These are phyloP conservation scores for Ophiocordyceps australis DNA, from an alignment of 2,329 filamentous ascomycete genomes.

Conservation along the genomic window DNA sequence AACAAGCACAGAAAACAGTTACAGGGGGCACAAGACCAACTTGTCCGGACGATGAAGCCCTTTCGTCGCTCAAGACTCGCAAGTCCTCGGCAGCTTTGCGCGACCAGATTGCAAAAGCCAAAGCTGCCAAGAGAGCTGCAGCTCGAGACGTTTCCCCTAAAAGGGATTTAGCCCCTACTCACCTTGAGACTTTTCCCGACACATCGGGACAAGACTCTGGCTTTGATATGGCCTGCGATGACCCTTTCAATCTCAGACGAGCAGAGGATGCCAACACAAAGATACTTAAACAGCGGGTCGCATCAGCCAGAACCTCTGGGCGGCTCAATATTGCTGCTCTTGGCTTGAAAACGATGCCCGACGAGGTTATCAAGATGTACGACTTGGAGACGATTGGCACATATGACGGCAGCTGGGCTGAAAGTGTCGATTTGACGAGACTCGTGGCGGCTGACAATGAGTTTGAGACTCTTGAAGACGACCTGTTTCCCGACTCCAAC, in stretches of 20 bases:
- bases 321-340: slow-evolving; percentile 78
- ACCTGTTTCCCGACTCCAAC: slow-evolving; percentile 58
- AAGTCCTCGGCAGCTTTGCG: slow-evolving; percentile 70
- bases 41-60: no score
- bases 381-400: slow-evolving; percentile 50
- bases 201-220: slow-evolving; percentile 23
- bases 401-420: slow-evolving; percentile 61
- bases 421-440: slow-evolving; percentile 71
- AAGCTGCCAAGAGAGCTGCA: slow-evolving; percentile 53
- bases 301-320: slow-evolving; percentile 57
- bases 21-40: no score
- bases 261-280: slow-evolving; percentile 42
- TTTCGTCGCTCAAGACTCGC: slow-evolving; percentile 9
- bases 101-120: slow-evolving; percentile 85
- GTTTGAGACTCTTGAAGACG: slow-evolving; percentile 53
- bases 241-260: slow-evolving; percentile 53
- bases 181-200: slow-evolving; percentile 17
- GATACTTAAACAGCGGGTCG: slow-evolving; percentile 55
- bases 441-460: slow-evolving; percentile 86
- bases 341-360: slow-evolving; percentile 60
- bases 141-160: slow-evolving; percentile 15
- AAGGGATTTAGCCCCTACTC: slow-evolving; percentile 1
- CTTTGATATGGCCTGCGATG: slow-evolving; percentile 33
- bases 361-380: slow-evolving; percentile 82
- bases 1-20: no score